Base-by-base conservation (phyloP, 305 asterid species). In the Rubia peregrina region DNA sequence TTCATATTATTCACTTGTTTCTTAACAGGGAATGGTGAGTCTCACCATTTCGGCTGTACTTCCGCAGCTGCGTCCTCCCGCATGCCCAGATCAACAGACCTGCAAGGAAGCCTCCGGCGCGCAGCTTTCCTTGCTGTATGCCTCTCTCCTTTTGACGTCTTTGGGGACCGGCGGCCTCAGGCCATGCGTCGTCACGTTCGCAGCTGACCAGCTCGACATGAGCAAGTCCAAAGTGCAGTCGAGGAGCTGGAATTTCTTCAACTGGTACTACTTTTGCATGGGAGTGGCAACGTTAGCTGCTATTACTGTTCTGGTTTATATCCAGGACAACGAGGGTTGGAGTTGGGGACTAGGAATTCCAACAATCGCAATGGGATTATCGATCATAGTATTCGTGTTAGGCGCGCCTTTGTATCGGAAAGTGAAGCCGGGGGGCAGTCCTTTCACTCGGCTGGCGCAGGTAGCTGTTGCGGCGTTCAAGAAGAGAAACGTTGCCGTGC, bases 311-410 rank as follows among this genome's bases (percentile, higher is more conserved):
- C 87, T 90, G 1, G 97, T 90, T 40, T 90, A 90, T 71, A 76
- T 88, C 73, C 97, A 90, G 82, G 97, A 90, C 70, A 77, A 90
- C 17, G 75, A 83, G n/a, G 71, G 90, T 16, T 90, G 97, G 97
- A 88, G 82, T n/a, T 88, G 89, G 96, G 97, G 96, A 9, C 88
- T 88, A 12, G 92, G 93, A 3, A 83, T 90, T 21, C 94, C 93
- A 1, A 90, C 97, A 38, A 85, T 86, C 4, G 89, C 90, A 51
- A 82, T 90, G 88, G 90, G 71, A 0, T 30, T 86, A 13, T 85
- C 96, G 0, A 79, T 86, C 33, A 33, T 85, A 0, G 82, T 65
- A 7, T 89, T 88, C 75, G 17, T 89, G 17, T 3, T 83, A 0
- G 98, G 98, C 0, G 57, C 88, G 6, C 84, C 88, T 12, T 76